phyloP scores from a whole-genome alignment of 2,329 filamentous ascomycete species.

The Talaromyces marneffei region DNA sequence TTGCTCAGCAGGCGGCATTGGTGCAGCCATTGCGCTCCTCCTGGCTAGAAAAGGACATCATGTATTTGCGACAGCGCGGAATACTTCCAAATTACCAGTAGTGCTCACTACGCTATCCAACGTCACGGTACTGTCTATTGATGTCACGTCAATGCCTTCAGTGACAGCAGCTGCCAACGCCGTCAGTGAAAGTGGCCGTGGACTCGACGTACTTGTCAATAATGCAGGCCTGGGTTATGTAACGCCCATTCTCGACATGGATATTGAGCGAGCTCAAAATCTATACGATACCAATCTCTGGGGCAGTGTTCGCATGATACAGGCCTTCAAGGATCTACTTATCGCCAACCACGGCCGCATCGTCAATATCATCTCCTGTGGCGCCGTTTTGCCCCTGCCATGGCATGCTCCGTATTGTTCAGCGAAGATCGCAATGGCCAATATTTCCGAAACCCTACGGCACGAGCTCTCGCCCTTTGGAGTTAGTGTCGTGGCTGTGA shows the following conservation, averaged over 20 bases:
- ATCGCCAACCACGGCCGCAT: conserved; percentile 3
- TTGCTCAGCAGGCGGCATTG: conserved; percentile 11
- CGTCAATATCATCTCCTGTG: conserved; percentile 7
- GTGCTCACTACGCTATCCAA: conserved; percentile 9
- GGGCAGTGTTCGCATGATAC: conserved; percentile 2
- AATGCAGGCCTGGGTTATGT: conserved; percentile 11
- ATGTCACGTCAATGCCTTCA: conserved; percentile 6
- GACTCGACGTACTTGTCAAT: conserved; percentile 11
- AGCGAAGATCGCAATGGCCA: conserved; percentile 6
- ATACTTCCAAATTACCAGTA: conserved; percentile 4
- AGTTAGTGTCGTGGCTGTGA: conserved; percentile 5
- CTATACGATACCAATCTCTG: conserved; percentile 10
- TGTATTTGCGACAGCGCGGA: conserved; percentile 10
- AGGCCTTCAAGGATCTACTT: conserved; percentile 7
- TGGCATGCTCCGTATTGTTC: conserved; percentile 7
- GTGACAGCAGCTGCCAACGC: conserved; percentile 13
- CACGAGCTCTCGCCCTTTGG: conserved; percentile 8
- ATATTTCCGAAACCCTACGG: conserved; percentile 4
- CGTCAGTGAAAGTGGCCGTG: not conserved
- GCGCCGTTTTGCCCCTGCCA: conserved; percentile 30
- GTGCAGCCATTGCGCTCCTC: conserved; percentile 8
- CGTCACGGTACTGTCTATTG: not conserved
- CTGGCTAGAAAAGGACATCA: conserved; percentile 6
- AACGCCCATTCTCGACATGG: conserved; percentile 6
- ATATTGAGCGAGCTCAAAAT: not conserved